Conservation (phyloP, 2,329 filamentous ascomycete genomes). For the Diaporthe nobilis region DNA sequence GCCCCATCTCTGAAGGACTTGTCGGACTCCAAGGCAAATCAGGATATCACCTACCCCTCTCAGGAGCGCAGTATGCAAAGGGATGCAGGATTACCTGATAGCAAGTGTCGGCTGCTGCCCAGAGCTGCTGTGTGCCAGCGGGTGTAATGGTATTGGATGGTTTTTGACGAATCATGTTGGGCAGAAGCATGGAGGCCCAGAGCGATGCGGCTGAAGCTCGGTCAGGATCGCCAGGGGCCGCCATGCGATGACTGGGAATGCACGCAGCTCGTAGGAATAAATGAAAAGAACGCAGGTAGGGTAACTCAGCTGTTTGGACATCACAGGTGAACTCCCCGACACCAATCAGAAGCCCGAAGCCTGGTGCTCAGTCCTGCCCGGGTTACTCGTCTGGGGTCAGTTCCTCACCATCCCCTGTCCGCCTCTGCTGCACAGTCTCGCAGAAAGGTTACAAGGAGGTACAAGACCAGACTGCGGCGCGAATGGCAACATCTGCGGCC, state of each 20-base stretch:
- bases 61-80: not conserved
- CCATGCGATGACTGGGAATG: slow-evolving; percentile 25
- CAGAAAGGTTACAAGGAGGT: slow-evolving; percentile 25
- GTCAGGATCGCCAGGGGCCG: slow-evolving; percentile 37
- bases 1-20: slow-evolving; percentile 15
- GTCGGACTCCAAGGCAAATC: slow-evolving; percentile 12
- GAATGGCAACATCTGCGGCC: slow-evolving; percentile 25
- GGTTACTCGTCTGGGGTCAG: slow-evolving; percentile 29
- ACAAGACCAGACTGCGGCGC: slow-evolving; percentile 36
- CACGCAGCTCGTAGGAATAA: slow-evolving; percentile 15
- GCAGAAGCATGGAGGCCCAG: slow-evolving; percentile 1
- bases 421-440: slow-evolving; percentile 8
- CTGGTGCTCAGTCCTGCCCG: slow-evolving; percentile 4
- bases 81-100: not conserved
- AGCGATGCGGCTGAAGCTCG: slow-evolving; percentile 35
- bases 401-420: slow-evolving; percentile 3
- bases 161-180: slow-evolving; percentile 15
- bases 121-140: slow-evolving; percentile 20
- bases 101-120: slow-evolving; percentile 4
- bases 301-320: slow-evolving; percentile 15
- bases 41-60: slow-evolving; percentile 13
- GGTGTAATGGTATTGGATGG: slow-evolving; percentile 13
- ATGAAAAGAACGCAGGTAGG: not conserved
- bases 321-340: slow-evolving; percentile 26
- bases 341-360: slow-evolving; percentile 29